Percentiles rank a stretch among this genome's conserved stretches.
phyloP scores from a whole-genome alignment of 345 rosid genomes.

The Odontarrhena argentea region DNA sequence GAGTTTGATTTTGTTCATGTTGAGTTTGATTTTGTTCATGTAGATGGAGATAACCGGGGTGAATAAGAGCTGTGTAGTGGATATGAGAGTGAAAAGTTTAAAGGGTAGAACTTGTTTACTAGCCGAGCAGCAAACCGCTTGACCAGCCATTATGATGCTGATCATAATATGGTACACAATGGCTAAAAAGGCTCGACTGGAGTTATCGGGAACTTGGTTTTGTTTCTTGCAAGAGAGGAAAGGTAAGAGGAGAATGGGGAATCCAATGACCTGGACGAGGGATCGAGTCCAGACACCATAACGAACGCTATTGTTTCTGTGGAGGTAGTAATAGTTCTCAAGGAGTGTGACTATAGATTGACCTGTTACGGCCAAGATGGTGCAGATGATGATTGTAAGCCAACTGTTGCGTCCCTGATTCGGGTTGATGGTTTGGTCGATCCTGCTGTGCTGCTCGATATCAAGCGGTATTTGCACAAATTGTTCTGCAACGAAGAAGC shows the following conservation, averaged over 20 bases:
- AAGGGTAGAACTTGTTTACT: not conserved
- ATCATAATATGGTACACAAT: not conserved
- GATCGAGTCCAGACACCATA: constrained; percentile 14
- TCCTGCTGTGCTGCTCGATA: constrained; percentile 4
- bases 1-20: not conserved
- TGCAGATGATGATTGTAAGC: constrained; percentile 4
- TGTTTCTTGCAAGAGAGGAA: constrained; percentile 9
- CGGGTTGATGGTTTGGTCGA: not conserved
- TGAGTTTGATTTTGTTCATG: constrained; percentile 4
- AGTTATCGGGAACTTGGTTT: constrained; percentile 1
- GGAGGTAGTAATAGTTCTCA: not conserved
- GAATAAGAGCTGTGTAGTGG: constrained; percentile 20
- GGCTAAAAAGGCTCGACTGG: not conserved
- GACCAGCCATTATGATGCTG: not conserved
- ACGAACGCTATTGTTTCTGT: not conserved
- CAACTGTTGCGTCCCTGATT: not conserved
- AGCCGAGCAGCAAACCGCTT: not conserved
- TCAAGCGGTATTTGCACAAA: not conserved
- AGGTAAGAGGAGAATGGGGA: constrained; percentile 22
- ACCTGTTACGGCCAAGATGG: constrained; percentile 15
- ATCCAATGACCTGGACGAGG: constrained; percentile 12
- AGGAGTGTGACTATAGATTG: constrained; percentile 25
- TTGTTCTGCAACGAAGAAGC: not conserved
- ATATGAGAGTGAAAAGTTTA: constrained; percentile 28
- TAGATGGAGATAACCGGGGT: not conserved